Conservation (phyloP, 306 rosid genomes). For the Castanea mollissima region DNA sequence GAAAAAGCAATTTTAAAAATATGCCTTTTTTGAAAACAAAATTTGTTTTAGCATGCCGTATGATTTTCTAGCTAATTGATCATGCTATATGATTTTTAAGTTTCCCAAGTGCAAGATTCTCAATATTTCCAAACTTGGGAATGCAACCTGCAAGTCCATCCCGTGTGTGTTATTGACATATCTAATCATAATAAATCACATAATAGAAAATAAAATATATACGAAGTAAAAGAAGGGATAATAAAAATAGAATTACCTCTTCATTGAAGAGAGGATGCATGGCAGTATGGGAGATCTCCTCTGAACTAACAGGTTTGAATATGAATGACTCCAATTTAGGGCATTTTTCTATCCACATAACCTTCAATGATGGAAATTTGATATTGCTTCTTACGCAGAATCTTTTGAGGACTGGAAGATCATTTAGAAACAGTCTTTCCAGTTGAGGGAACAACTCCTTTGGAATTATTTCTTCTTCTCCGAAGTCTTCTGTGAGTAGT, state of each 20-base stretch:
- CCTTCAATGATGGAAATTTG: neutral
- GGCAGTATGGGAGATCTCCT: neutral
- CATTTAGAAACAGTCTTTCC: neutral
- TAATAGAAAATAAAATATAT: neutral
- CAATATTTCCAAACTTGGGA: constrained; percentile 10
- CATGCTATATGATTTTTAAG: too few relatives aligned
- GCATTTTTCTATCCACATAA: accelerated
- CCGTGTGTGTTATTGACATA: neutral
- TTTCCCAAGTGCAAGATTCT: too few relatives aligned
- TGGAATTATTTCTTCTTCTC: neutral
- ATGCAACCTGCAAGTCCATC: neutral
- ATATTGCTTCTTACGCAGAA: neutral
- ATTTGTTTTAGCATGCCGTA: too few relatives aligned
- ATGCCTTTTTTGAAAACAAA: too few relatives aligned
- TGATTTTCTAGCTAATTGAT: too few relatives aligned
- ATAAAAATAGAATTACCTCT: neutral
- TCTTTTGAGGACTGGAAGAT: neutral
- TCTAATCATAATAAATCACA: neutral
- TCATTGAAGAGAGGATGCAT: neutral
- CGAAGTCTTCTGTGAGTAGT: neutral
- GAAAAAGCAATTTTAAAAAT: too few relatives aligned
- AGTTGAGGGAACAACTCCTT: neutral
- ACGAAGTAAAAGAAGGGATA: neutral
- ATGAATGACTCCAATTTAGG: neutral
- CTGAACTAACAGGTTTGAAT: neutral